Evolutionary conservation across 129 eudicot species (phyloP), one percentile per base, ranked within the genome.

Genomic region (Centella asiatica): DNA sequence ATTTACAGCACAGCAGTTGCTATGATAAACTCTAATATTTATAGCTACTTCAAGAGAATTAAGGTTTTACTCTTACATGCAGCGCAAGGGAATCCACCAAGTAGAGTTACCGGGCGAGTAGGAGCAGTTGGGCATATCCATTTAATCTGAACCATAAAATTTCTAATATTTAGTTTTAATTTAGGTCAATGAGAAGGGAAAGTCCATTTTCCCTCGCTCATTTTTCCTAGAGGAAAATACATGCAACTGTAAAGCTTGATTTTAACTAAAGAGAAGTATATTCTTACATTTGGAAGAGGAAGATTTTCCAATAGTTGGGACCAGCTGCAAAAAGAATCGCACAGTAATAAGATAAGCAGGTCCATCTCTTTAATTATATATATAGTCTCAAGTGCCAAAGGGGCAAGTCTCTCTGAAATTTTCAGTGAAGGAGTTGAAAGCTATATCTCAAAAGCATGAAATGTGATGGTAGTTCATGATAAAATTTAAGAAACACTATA

Each of bases 261-360:
- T 42, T 40, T 19, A 17, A 33, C 6, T 44, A 23, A 45, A n/a
- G 4, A 17, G 32, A 54, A 25, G 36, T 26, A 45, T 36, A 51
- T 49, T 59, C 89, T 83, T 83, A 93, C 99, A 80, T 93, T 93
- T 73, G 93, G 95, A 80, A 93, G 93, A 22, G 96, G 89, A 49
- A 93, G 99, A 65, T 75, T 77, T 75, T 88, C 98, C 88, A 92
- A 51, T 62, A 82, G 83, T 56, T 93, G 99, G 52, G 92, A 85
- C 74, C 86, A 85, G 67, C 99, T 93, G 89, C 80, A 85, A 37
- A 40, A 48, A 70, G 23, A 66, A 79, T 39, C 49, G 65, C 11
- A 48, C 26, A 47, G 39, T 48, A 66, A 58, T 72, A 72, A 71
- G 27, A 74, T 62, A 49, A 74, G 62, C 37, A 51, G 4, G 33